Evolutionary conservation across 208 protist species (phyloP), one percentile per base, ranked within the genome.

Genomic region (Trypanosomatidae sp.): DNA sequence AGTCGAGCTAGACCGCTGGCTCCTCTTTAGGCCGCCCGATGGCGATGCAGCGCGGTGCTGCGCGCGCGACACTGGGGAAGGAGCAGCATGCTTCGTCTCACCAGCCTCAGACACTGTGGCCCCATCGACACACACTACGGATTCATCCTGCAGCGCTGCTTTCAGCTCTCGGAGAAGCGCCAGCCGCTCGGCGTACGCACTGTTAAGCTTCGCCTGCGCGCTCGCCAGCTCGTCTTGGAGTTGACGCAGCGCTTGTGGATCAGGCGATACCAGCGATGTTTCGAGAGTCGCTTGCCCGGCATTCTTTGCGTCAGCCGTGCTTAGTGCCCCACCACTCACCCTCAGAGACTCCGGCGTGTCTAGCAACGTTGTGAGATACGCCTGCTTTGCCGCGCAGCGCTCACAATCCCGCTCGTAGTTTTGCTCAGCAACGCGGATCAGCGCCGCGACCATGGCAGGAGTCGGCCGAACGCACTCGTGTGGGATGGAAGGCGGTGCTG

Each of bases 391-490:
- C 0, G 44, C 28, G 36, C 46, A 62, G 47, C 55, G 70, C 50
- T 39, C 58, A 10, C 19, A 52, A 49, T 66, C 66, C 10, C 70
- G 76, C 39, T 75, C n/a, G 8, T 62, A 71, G 55, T 58, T 80
- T 2, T 25, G 25, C 65, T 74, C 58, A 30, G 55, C 49, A 22
- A 76, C 36, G 4, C 7, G 43, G 8, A 58, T 49, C 5, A 76
- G 62, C 19, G 76, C 70, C n/a, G 44, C 55, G 49, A 72, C 65
- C 66, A 76, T 73, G 50, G 72, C 56, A 13, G 44, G 52, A 2
- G 75, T 80, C 3, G 75, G 69, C 33, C 75, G 69, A 30, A 71
- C 13, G 52, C 19, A 52, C 52, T n/a, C 36, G 55, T 72, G 68
- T 19, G 41, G 39, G 10, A 36, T 22, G 39, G 33, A 44, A 13